These are phyloP conservation scores for Colletotrichum sp. DNA, from an alignment of 2,329 filamentous ascomycete species.

Conservation along the genomic window DNA sequence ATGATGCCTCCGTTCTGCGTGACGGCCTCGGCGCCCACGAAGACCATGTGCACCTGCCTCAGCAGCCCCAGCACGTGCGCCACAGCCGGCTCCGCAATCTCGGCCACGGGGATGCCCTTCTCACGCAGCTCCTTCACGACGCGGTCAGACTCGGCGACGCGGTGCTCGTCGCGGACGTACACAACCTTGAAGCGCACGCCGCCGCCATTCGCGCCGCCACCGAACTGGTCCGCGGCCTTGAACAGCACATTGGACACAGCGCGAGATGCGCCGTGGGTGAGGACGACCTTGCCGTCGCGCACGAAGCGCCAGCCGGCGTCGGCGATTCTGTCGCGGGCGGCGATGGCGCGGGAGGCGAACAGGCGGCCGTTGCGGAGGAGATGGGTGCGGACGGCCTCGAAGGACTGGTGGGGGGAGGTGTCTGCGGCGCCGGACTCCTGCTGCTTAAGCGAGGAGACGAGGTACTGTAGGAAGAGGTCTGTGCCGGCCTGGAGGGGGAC, in stretches of 20 bases:
- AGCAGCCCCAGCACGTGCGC: slow-evolving; percentile 73
- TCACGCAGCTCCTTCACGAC: slow-evolving; percentile 75
- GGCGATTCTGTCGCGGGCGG: slow-evolving; percentile 83
- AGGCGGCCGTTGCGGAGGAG: slow-evolving; percentile 84
- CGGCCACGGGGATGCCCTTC: slow-evolving; percentile 80
- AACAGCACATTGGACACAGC: slow-evolving; percentile 81
- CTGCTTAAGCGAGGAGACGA: slow-evolving; percentile 75
- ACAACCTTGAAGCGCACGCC: slow-evolving; percentile 81
- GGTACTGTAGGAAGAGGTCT: slow-evolving; percentile 93
- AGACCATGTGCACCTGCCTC: slow-evolving; percentile 66
- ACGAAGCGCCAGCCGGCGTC: slow-evolving; percentile 80
- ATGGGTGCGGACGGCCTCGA: slow-evolving; percentile 83
- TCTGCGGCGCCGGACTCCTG: slow-evolving; percentile 40
- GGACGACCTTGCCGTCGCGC: slow-evolving; percentile 77
- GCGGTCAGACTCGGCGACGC: slow-evolving; percentile 66
- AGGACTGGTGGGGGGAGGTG: slow-evolving; percentile 51
- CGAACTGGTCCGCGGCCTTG: slow-evolving; percentile 70
- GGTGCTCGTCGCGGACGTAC: slow-evolving; percentile 69
- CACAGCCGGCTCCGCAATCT: slow-evolving; percentile 64
- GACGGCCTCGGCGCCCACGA: slow-evolving; percentile 81
- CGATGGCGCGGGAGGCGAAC: slow-evolving; percentile 87
- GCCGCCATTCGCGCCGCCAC: slow-evolving; percentile 55
- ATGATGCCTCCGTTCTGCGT: slow-evolving; percentile 95
- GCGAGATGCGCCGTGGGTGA: slow-evolving; percentile 88
- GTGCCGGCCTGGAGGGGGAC: slow-evolving; percentile 93